Base-by-base conservation (phyloP, 2,329 filamentous ascomycete species). In the Alternaria sp. region DNA sequence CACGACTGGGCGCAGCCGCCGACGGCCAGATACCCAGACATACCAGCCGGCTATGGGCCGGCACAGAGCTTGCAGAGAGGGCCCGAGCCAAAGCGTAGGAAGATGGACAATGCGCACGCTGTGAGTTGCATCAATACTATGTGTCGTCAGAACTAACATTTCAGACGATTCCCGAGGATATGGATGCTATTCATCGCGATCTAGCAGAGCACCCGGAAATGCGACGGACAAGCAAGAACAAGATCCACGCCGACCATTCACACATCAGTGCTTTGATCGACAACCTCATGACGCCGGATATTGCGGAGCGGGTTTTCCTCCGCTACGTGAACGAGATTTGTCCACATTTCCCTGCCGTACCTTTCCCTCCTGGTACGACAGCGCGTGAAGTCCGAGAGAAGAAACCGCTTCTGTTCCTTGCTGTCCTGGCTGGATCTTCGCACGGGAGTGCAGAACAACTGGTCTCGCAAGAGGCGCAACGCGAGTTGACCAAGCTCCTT, bases 401-500 rank as follows among this genome's bases (percentile, higher is more conserved):
- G 54, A 89, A 87, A 75, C 88, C 88, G 0, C 78, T 87, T 9
- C 79, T 90, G 0, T 89, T 90, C 67, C 81, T 89, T 12, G 83
- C 86, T 3, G 85, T 90, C 15, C 71, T 90, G 14, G 84, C 84
- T 15, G 82, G 85, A 10, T 84, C 87, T 0, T 84, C 86, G 3
- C 81, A 80, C 53, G 85, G 85, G 4, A 80, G 81, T 4, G 66
- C 71, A 26, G 76, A 79, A 50, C 75, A 77, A 47, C 69, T 78
- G 5, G 82, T 88, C 11, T 79, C 83, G 15, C 82, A 85, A n/a
- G 82, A 87, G 3, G 73, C 84, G 5, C 92, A 94, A 74, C 83
- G 86, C 10, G 82, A 83, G 25, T 81, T 97, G 14, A 86, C 90
- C 10, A 87, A 86, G 64, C 89, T 96, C 71, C 81, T 93, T 59